Evolutionary conservation across 805 yeast species (phyloP), one percentile per base, ranked within the genome.

Genomic region (Ogataea neopini): DNA sequence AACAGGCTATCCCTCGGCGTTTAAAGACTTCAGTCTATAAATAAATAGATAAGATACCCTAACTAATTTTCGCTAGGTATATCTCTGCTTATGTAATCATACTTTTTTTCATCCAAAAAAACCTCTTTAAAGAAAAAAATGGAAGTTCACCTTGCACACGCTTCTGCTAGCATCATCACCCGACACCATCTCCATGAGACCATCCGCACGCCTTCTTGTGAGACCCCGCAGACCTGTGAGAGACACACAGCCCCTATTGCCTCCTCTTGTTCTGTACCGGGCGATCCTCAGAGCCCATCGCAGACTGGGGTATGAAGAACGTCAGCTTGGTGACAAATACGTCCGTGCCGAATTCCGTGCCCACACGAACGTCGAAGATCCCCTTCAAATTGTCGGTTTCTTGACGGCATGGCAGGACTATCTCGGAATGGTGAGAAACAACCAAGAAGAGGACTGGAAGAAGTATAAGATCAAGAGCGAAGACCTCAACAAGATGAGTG

Each of bases 361-460:
- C 6, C 99, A 94, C 68, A 79, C 82, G 50, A 67, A 72, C 40
- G 77, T 85, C 6, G 96, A 89, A 54, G 90, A 94, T 64, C 98
- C 99, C 3, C 74, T 89, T 19, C 96, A 92, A 61, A 89, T 94
- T 28, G 90, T 94, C 9, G 99, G 97, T 9, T 94, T 94, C 58
- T 73, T 94, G 51, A 81, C 96, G 1, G 84, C 88, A 50, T 94
- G 99, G 99, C 99, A 94, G 66, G 92, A 85, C 51, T 87, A 87
- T 59, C 72, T 86, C 51, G 70, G 74, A 10, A 69, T 72, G 63
- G 76, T 87, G 19, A 40, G 40, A 18, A 51, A 50, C 35, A 65
- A 54, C 49, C 76, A 80, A 23, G 80, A 76, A 30, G 86, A 80
- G 10, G 71, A 73, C 40, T 86, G 92, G 94, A 67, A 72, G 57